Base-by-base conservation (phyloP, 192 early-diverging fungal species). In the Backusella tuberculispora region DNA sequence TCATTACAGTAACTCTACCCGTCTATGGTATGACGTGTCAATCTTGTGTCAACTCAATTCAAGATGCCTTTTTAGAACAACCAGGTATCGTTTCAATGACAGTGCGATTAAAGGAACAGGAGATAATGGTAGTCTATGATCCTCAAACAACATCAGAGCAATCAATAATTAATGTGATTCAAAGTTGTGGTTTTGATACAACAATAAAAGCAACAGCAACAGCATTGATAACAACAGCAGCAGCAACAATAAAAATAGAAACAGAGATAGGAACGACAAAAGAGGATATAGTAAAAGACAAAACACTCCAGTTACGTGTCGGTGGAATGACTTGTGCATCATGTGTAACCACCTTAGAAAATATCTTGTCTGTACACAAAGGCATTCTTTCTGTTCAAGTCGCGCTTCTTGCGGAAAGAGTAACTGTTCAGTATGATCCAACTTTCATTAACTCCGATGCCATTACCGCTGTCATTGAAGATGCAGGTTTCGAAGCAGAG, bases 281-380 rank as follows among this genome's bases (percentile, higher is more conserved):
- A 7, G 75, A 95, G 19, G 56, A 73, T 64, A 37, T 14, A 17
- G 37, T 24, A 5, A 19, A 43, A 24, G 43, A 85, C 12, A 85
- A 85, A 10, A 81, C 76, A 4, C 81, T 92, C 6, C 88, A 89
- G 66, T 83, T 98, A 15, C 87, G 92, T 72, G 89, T 98, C 24
- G 95, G 89, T 77, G 96, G 96, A 40, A 97, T 98, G 96, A 92
- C 91, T 13, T 94, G 93, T 72, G 92, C 91, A 12, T 88, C 86
- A 60, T 95, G 94, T 73, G 92, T 90, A 37, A 86, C 89, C 14
- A 81, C 86, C n/a, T 90, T 98, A 43, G 95, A 97, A 72, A 86
- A 86, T 13, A 78, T 77, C 44, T 76, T 94, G 3, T 69, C 63
- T 8, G 86, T 86, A 40, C 66, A 88, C 75, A 79, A 80, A 3